phyloP scores from a whole-genome alignment of 225 moss, liverwort and hornwort species.

The Ulota crispa region DNA sequence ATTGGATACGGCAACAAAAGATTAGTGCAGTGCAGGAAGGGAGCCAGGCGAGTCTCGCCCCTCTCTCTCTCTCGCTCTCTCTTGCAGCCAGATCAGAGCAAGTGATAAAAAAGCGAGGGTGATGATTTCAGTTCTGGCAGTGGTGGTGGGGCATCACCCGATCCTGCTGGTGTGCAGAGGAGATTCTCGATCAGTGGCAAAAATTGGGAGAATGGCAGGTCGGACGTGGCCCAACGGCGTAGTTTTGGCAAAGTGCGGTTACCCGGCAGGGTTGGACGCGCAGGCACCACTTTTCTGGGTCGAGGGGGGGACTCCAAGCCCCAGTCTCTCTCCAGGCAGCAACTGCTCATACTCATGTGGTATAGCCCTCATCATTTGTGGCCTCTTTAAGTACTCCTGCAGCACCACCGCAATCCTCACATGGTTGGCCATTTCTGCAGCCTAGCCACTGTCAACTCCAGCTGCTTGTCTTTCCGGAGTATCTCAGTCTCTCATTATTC shows the following conservation, averaged over 20 bases:
- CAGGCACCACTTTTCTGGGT: conserved; percentile 14
- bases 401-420: conserved; percentile 15
- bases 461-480: neutral
- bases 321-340: conserved; percentile 13
- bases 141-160: conserved; percentile 10
- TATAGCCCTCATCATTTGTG: conserved; percentile 14
- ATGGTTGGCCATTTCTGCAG: conserved; percentile 11
- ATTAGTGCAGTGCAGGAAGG: neutral
- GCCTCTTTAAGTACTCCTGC: conserved; percentile 26
- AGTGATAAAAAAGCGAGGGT: neutral
- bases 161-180: neutral
- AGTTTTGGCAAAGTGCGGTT: neutral
- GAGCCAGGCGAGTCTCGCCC: neutral
- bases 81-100: neutral
- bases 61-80: neutral
- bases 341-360: neutral
- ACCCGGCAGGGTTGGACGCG: neutral
- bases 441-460: neutral
- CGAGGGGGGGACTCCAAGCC: conserved; percentile 12
- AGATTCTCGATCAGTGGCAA: neutral
- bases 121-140: conserved; percentile 9
- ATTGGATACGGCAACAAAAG: neutral
- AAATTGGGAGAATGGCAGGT: conserved; percentile 3
- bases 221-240: conserved; percentile 24
- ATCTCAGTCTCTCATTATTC: conserved; percentile 8